A percentile compares a stretch with the other conserved stretches of the same genome.
Evolutionary conservation across 2,329 filamentous ascomycete species (phyloP).

Genomic region (Xylaria hypoxylon): DNA sequence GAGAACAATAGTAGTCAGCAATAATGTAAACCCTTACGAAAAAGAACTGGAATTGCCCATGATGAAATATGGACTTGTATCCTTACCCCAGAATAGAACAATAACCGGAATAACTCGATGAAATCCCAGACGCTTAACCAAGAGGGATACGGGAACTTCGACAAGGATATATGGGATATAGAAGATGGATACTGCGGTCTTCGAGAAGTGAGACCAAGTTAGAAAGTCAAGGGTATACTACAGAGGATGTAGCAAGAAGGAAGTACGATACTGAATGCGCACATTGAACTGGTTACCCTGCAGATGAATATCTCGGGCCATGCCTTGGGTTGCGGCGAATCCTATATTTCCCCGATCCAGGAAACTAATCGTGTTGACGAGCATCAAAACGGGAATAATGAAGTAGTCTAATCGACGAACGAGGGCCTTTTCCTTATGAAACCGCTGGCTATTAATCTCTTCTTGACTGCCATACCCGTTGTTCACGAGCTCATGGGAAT

Average conservation of each 20-base stretch:
- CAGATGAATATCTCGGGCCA: slow-evolving; percentile 41
- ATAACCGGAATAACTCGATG: slow-evolving; percentile 44
- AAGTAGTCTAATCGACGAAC: slow-evolving; percentile 39
- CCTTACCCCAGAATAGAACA: slow-evolving; percentile 44
- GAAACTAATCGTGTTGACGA: slow-evolving; percentile 43
- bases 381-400: slow-evolving; percentile 38
- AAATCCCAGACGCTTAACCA: slow-evolving; percentile 47
- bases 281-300: slow-evolving; percentile 42
- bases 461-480: slow-evolving; percentile 12
- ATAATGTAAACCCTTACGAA: not conserved
- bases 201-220: not conserved
- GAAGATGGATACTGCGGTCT: slow-evolving; percentile 46
- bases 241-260: not conserved
- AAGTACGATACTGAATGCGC: not conserved
- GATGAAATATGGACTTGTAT: not conserved
- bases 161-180: slow-evolving; percentile 47
- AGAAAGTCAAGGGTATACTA: not conserved
- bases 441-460: slow-evolving; percentile 15
- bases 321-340: slow-evolving; percentile 46
- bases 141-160: slow-evolving; percentile 44
- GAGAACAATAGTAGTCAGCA: not conserved
- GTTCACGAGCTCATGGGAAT: slow-evolving; percentile 16
- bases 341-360: slow-evolving; percentile 47
- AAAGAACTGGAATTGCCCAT: too few relatives aligned
- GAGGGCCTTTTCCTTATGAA: slow-evolving; percentile 32